Evolutionary conservation across 306 rosid species (phyloP).

Genomic region (Quercus wislizeni): DNA sequence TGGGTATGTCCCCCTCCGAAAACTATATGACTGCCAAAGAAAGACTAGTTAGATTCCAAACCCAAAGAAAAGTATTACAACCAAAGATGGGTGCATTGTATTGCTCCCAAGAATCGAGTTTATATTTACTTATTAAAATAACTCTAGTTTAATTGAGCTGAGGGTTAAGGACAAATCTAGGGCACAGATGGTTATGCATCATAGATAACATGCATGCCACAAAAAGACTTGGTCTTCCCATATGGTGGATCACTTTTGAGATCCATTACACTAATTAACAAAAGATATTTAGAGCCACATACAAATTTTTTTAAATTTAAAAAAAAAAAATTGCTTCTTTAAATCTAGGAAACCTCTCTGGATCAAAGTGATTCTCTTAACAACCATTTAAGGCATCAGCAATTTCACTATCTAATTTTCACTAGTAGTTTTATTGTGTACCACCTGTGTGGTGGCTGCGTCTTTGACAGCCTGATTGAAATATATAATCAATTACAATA

Average conservation of each 20-base stretch:
- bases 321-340: background rate
- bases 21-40: slow-evolving; percentile 74
- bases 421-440: background rate
- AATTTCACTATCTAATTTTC: background rate
- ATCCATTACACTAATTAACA: background rate
- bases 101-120: slow-evolving; percentile 4
- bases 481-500: slow-evolving; percentile 6
- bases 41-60: slow-evolving; percentile 30
- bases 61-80: background rate
- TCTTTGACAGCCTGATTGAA: background rate
- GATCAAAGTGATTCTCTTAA: background rate
- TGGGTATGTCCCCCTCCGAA: slow-evolving; percentile 90
- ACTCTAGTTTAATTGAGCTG: background rate
- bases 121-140: background rate
- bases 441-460: background rate
- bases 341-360: background rate
- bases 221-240: background rate
- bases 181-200: background rate
- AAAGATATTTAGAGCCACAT: background rate
- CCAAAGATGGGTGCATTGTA: slow-evolving; percentile 3
- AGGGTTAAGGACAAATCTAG: background rate
- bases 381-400: background rate
- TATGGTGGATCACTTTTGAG: background rate
- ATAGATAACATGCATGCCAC: background rate
- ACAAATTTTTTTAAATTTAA: too few species aligned